Conservation (phyloP, 1,284 basidiomycete genomes). For the Crucibulum parvulum region DNA sequence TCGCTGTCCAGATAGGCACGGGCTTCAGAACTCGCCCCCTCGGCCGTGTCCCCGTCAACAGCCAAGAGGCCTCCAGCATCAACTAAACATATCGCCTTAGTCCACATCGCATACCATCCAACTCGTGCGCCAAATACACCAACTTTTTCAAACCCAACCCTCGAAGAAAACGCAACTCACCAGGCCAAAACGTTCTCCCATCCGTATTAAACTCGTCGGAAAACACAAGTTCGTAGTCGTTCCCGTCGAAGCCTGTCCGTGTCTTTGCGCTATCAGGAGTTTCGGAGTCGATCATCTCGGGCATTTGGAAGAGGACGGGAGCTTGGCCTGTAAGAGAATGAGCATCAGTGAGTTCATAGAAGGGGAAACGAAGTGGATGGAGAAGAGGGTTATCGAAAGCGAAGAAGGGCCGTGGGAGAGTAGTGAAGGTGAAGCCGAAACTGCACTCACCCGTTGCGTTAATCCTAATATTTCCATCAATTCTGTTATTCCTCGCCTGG, state of each 20-base stretch:
- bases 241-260: conserved; percentile 70
- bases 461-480: conserved; percentile 71
- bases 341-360: not conserved
- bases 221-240: conserved; percentile 73
- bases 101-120: not conserved
- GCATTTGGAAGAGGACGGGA: conserved; percentile 52
- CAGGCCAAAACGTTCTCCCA: conserved; percentile 74
- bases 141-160: not conserved
- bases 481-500: conserved; percentile 51
- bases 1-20: not conserved
- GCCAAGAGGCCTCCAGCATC: not conserved
- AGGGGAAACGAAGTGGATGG: not conserved
- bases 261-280: conserved; percentile 66
- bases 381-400: not conserved
- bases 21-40: not conserved
- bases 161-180: conserved; percentile 10
- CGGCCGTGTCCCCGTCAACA: not conserved
- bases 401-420: not conserved
- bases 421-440: not conserved
- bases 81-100: not conserved
- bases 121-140: not conserved
- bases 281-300: conserved; percentile 68
- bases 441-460: conserved; percentile 63
- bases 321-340: not conserved
- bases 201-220: conserved; percentile 85